Evolutionary conservation across 176 grass and related monocot genomes (phyloP).

Genomic region (Pontederia paniculata): DNA sequence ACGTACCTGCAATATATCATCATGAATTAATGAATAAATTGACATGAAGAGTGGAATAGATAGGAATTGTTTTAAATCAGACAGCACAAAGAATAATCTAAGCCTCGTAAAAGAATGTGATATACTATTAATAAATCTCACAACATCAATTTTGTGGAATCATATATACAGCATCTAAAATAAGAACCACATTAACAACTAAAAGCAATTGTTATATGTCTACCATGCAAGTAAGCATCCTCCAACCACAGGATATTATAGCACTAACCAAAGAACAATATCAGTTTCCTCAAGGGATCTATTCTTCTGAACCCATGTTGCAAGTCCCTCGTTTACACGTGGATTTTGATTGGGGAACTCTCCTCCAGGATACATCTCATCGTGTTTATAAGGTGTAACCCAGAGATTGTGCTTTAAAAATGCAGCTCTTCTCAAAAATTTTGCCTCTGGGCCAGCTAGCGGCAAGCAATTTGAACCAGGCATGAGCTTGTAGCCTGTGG

Average conservation of each 20-base stretch:
- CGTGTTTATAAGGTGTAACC: slow-evolving; percentile 77
- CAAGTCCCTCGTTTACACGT: slow-evolving; percentile 72
- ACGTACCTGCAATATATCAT: slow-evolving; percentile 47
- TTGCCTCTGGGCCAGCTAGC: slow-evolving; percentile 59
- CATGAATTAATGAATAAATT: background rate
- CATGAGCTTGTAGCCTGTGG: slow-evolving; percentile 88
- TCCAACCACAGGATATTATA: background rate
- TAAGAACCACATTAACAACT: background rate
- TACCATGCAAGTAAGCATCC: background rate
- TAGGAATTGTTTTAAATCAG: background rate
- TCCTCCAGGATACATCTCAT: slow-evolving; percentile 88
- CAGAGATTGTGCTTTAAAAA: slow-evolving; percentile 99
- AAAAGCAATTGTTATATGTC: too few species aligned
- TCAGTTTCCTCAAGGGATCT: slow-evolving; percentile 81
- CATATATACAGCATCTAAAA: background rate
- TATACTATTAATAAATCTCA: too few species aligned
- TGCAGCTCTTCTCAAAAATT: slow-evolving; percentile 84
- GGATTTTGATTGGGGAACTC: slow-evolving; percentile 99
- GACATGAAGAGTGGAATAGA: background rate
- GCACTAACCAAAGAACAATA: slow-evolving; percentile 85
- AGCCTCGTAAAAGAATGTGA: too few species aligned
- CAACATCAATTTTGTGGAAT: too few species aligned
- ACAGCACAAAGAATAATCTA: background rate
- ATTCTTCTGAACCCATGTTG: slow-evolving; percentile 96
- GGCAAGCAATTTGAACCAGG: slow-evolving; percentile 89